Evolutionary conservation across 768 basidiomycete species (phyloP), one percentile per base, ranked within the genome.

Genomic region (Mycena indigotica): DNA sequence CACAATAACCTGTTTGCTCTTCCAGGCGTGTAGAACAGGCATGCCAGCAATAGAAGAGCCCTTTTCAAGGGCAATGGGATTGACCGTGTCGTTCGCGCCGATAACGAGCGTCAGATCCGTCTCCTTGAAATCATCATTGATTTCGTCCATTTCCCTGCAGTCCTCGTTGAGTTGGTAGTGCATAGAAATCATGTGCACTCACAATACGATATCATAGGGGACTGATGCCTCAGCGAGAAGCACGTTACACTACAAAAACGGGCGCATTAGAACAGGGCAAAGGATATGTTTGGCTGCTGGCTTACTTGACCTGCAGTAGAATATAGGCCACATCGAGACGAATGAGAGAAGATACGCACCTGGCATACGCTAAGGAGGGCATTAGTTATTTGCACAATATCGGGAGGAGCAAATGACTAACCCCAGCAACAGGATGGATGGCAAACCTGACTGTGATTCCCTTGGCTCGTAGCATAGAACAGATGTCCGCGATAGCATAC

Each of bases 11-110:
- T 92, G 88, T 69, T 93, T 93, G 72, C 89, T 90, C 84, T 94
- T 92, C 93, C 93, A 95, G 5, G 89, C 93, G 60, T 93, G 89
- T 53, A 95, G 77, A 19, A 95, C 93, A 16, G 93, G 91, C 93
- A 95, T 95, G 26, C 93, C 93, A 25, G 92, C 92, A 60, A 95
- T 95, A 2, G 91, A 78, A 54, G 91, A 93, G 39, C 91, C 91
- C 16, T 89, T 82, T 70, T 95, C 92, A 13, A 95, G 77, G 10
- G 91, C 89, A 61, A 94, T 93, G 15, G 93, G 92, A 67, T 95
- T 95, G 51, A 95, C 93, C 1, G 93, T 95, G 67, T 95, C 93
- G 65, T 95, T 95, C 19, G 93, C 93, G 23, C 93, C 93, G 61
- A 94, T 94, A 61, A 94, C 93, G 19, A 95, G 83, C 5, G 88